Evolutionary conservation across 2,329 filamentous ascomycete species (phyloP).

Genomic region (Furcasterigmium sp.): DNA sequence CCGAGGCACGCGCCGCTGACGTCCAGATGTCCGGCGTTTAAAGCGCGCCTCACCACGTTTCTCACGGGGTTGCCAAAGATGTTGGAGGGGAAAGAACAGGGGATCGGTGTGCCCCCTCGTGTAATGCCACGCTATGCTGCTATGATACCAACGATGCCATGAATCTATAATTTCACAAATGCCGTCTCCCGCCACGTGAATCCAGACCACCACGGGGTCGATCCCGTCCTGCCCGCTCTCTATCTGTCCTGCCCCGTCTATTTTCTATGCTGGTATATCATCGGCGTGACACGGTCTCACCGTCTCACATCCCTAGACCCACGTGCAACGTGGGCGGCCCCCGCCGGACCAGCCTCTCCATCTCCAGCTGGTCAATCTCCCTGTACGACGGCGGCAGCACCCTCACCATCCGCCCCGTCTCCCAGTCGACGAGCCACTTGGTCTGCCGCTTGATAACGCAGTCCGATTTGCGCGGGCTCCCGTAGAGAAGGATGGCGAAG

Average conservation of each 20-base stretch:
- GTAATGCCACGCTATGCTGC: constrained; percentile 3
- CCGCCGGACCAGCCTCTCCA: neutral
- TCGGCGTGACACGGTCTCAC: no score
- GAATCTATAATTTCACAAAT: neutral
- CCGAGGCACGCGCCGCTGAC: constrained; percentile 42
- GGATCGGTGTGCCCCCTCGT: neutral
- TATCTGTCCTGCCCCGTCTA: neutral
- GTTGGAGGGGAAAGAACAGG: neutral
- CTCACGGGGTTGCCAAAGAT: constrained; percentile 11
- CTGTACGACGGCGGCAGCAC: constrained; percentile 50
- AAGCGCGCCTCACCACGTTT: no score
- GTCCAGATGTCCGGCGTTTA: no score
- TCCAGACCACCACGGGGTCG: no score
- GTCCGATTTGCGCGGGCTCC: constrained; percentile 52
- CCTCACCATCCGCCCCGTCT: constrained; percentile 47
- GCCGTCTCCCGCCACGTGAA: no score
- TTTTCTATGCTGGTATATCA: neutral
- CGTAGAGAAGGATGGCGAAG: constrained; percentile 52
- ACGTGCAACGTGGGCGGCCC: neutral
- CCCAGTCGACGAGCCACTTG: constrained; percentile 56
- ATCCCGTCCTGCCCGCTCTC: no score
- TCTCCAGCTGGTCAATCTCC: constrained; percentile 31
- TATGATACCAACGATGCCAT: constrained; percentile 4
- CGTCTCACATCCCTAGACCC: no score
- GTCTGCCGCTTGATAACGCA: constrained; percentile 52